Base-by-base conservation (phyloP, 1,284 basidiomycete genomes). In the Apiotrichum gamsii region DNA sequence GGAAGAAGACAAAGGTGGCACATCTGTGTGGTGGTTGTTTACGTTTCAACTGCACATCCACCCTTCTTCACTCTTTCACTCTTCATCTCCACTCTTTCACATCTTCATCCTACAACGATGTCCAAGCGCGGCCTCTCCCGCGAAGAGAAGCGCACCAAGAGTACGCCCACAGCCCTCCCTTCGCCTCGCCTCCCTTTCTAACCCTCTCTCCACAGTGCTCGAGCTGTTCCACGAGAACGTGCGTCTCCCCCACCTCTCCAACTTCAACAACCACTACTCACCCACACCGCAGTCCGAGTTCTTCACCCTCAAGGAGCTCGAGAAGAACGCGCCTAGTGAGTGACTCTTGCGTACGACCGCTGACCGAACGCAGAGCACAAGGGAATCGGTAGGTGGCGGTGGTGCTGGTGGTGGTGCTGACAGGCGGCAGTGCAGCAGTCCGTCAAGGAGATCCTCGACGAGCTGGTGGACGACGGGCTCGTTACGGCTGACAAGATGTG, bases 211-310 rank as follows among this genome's bases (percentile, higher is more conserved):
- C n/a, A n/a, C 48, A 71, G 68, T 93, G 48, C 71, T 91, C 16
- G 88, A 91, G 70, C 85, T 91, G 59, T 90, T 93, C 64, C 87
- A 90, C 63, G 89, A 93, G 69, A 83, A 83, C 11, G 89, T 86
- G 60, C 57, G 78, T 63, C n/a, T 10, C 5, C 1, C 15, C 10
- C 19, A 25, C 5, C 23, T 34, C 24, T 14, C 24, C 16, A 8
- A 2, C 33, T 1, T 4, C 20, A n/a, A n/a, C n/a, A n/a, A n/a
- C n/a, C n/a, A n/a, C n/a, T n/a, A n/a, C n/a, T n/a, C n/a, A 20
- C n/a, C 51, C 45, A 35, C 47, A 36, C 25, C 32, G n/a, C 60
- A 90, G 89, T 84, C 83, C 70, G 87, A 90, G 64, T 91, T 91
- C 64, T 91, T 52, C 37, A 67, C 89, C 79, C 76, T 93, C 39